Evolutionary conservation across 1,139 yeast genomes (phyloP).

Genomic region (Diutina scorzettiae): DNA sequence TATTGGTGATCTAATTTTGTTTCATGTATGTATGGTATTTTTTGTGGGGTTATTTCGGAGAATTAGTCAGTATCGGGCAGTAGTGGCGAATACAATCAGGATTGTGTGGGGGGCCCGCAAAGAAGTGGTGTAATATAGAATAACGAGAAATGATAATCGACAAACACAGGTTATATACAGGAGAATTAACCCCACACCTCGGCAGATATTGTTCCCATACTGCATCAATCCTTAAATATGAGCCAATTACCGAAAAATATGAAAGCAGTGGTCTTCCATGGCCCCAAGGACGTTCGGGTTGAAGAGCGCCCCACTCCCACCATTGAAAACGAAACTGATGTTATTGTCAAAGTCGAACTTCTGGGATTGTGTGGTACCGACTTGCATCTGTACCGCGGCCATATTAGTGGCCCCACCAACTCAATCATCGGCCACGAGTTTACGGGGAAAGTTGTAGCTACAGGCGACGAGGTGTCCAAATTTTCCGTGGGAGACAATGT

Average conservation of each 20-base stretch:
- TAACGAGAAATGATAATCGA: too few species aligned
- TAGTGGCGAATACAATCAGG: neutral
- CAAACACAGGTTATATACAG: neutral
- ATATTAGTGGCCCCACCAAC: slow-evolving; percentile 31
- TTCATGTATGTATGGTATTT: slow-evolving; percentile 15
- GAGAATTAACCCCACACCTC: neutral
- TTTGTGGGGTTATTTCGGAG: slow-evolving; percentile 8
- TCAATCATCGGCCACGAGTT: slow-evolving; percentile 39
- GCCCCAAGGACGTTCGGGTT: slow-evolving; percentile 33
- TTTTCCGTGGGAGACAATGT: slow-evolving; percentile 34
- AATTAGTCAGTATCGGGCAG: neutral
- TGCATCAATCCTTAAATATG: neutral
- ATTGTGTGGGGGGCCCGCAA: slow-evolving; percentile 6
- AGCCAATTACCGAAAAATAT: slow-evolving; percentile 14
- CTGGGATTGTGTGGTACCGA: slow-evolving; percentile 56
- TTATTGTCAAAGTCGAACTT: slow-evolving; percentile 37
- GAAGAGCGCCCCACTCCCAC: slow-evolving; percentile 33
- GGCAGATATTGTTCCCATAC: neutral
- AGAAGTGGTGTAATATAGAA: too few species aligned
- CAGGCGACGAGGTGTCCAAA: slow-evolving; percentile 22
- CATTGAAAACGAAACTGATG: slow-evolving; percentile 31
- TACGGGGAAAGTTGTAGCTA: slow-evolving; percentile 28
- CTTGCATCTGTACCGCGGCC: slow-evolving; percentile 49
- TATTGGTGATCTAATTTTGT: slow-evolving; percentile 20
- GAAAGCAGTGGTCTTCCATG: slow-evolving; percentile 49